Base-by-base conservation (phyloP, 768 basidiomycete species). In the Mycena haematopus region DNA sequence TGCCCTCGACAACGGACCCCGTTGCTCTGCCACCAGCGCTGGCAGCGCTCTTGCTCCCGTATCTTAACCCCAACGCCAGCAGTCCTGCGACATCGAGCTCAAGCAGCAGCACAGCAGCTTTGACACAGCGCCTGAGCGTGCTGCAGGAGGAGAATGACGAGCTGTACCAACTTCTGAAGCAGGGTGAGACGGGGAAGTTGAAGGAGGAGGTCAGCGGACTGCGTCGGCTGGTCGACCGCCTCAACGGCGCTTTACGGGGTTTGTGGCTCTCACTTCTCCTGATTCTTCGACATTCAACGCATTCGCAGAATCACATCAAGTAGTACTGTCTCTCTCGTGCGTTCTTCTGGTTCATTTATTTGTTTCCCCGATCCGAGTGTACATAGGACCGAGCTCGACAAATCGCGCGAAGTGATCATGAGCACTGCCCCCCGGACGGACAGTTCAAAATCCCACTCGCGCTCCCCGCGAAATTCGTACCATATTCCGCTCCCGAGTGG, bases 101-200 rank as follows among this genome's bases (percentile, higher is more conserved):
- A 38, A 74, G 77, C 31, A 74, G 77, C 31, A 76, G 77, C 33
- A 76, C 84, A 40, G 80, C 86, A n/a, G 92, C 92, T 0, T 81
- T 95, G 60, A 89, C 85, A 0, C 92, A 93, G 70, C 82, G 91
- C 50, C 83, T 85, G 27, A 85, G 85, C 51, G 74, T 88, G 19
- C 77, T 95, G 11, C 93, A 95, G 72, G 89, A 93, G 58, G 93
- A 95, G 74, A 95, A 95, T 62, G 92, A 95, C 67, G 93, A 95
- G 65, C 74, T 95, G 19, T 95, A 94, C 72, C 84, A 87, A 52
- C 76, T 94, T 11, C 75, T 95, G 58, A 89, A 86, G 72, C 79
- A 79, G 25, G 85, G 89, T 42, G 92, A 95, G 75, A 90, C 90
- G 0, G 92, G 92, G 6, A 87, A 84, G 71, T 72, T 95, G 65